Evolutionary conservation across 495 filamentous ascomycete genomes (phyloP).

Genomic region (Paragyromitra xinjiangensis): DNA sequence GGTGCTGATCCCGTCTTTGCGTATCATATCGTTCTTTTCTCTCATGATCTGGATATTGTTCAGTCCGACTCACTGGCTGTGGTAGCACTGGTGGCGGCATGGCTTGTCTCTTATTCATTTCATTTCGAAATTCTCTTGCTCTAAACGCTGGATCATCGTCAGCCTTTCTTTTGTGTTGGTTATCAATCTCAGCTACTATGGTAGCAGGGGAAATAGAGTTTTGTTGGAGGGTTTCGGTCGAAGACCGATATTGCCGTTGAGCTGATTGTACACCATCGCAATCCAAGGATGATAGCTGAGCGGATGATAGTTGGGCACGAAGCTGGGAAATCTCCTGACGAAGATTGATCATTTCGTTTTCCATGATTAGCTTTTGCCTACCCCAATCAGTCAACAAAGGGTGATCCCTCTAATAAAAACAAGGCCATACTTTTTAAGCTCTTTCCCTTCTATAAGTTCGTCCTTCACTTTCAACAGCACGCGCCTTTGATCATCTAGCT

Average conservation of each 20-base stretch:
- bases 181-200: conserved; percentile 3
- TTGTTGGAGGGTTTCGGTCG: conserved; percentile 17
- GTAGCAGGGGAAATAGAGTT: conserved; percentile 23
- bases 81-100: conserved; percentile 52
- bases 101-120: conserved; percentile 52
- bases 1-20: conserved; percentile 9
- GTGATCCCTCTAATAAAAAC: not conserved
- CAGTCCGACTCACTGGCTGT: not conserved
- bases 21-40: conserved; percentile 12
- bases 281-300: conserved; percentile 44
- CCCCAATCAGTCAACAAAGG: conserved; percentile 21
- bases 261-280: conserved; percentile 19
- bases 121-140: conserved; percentile 51
- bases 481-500: conserved; percentile 53
- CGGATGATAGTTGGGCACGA: conserved; percentile 41
- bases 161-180: conserved; percentile 50
- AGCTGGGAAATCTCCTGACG: conserved; percentile 44
- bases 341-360: conserved; percentile 45
- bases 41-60: conserved; percentile 5
- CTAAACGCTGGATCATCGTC: conserved; percentile 41
- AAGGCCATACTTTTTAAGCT: conserved; percentile 48
- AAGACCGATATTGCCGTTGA: conserved; percentile 26
- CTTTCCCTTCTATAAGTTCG: conserved; percentile 53
- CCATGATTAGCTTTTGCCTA: conserved; percentile 47
- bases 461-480: conserved; percentile 54